A percentile compares a stretch with the other conserved stretches of the same genome.
Evolutionary conservation across 2,329 filamentous ascomycete species (phyloP).

Genomic region (Talaromyces funiculosus): DNA sequence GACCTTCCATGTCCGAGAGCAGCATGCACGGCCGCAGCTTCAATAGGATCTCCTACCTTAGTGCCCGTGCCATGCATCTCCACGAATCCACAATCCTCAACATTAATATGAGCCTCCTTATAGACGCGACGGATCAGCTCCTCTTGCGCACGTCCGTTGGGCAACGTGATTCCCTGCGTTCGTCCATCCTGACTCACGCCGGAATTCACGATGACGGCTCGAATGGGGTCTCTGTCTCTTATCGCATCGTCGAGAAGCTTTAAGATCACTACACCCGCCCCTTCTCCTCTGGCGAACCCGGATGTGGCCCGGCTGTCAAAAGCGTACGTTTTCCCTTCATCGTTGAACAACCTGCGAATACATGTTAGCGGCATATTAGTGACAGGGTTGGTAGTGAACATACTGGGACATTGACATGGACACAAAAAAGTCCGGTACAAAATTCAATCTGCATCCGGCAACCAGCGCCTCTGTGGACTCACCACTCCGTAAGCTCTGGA

Average conservation of each 20-base stretch:
- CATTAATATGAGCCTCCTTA: slow-evolving; percentile 4
- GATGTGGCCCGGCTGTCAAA: slow-evolving; percentile 41
- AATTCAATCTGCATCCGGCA: slow-evolving; percentile 15
- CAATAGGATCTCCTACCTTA: slow-evolving; percentile 31
- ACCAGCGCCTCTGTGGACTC: slow-evolving; percentile 20
- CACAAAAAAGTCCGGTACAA: slow-evolving; percentile 11
- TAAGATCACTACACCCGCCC: slow-evolving; percentile 38
- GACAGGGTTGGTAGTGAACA: not conserved
- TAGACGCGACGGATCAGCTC: slow-evolving; percentile 10
- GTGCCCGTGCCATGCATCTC: slow-evolving; percentile 15
- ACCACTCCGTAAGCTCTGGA: slow-evolving; percentile 22
- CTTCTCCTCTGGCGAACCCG: slow-evolving; percentile 47
- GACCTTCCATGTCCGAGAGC: slow-evolving; percentile 8
- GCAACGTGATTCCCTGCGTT: slow-evolving; percentile 53
- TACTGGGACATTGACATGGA: slow-evolving; percentile 14
- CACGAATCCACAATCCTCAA: slow-evolving; percentile 17
- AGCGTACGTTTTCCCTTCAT: slow-evolving; percentile 23
- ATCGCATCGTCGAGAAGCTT: slow-evolving; percentile 42
- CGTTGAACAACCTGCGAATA: slow-evolving; percentile 15
- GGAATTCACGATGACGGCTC: slow-evolving; percentile 24
- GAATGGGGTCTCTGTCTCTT: slow-evolving; percentile 40
- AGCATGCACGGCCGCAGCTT: slow-evolving; percentile 38
- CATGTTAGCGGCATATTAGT: not conserved
- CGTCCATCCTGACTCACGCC: slow-evolving; percentile 30
- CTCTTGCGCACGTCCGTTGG: slow-evolving; percentile 43